Evolutionary conservation across 1,284 basidiomycete species (phyloP), one percentile per base, ranked within the genome.

Genomic region (Sparassis latifolia): DNA sequence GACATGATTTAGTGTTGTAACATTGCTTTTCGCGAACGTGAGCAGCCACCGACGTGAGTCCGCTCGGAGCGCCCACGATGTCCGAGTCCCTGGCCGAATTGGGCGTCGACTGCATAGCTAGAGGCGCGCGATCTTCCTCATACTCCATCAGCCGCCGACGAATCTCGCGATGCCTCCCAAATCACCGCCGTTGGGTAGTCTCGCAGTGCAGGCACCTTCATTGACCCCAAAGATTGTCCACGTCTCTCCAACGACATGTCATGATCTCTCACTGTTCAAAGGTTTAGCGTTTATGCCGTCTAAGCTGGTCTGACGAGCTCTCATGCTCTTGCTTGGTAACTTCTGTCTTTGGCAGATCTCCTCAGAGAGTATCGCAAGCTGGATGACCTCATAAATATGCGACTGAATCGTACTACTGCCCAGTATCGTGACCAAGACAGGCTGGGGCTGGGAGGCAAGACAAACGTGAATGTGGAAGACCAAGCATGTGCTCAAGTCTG

Each of bases 301-400:
- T 12, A 12, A 6, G 35, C 12, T 37, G 6, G 6, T 42, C 7
- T 27, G 40, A 42, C 40, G 9, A 42, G 40, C 40, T 42, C 28
- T 9, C 40, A 28, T 42, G 6, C 35, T 12, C 6, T 20, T 20
- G 29, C 33, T 12, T 31, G 42, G 27, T 44, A 29, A 31, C 12
- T 12, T 29, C 29, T 28, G 4, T 35, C 30, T 10, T 29, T 10
- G 6, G 37, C 63, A 95, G 92, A 92, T 57, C 80, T 93, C 60
- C 77, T 94, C 67, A 82, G 77, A 62, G 89, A 94, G 66, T 93
- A 94, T 66, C 78, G 92, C 58, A 84, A 79, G 59, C 73, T 94
- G 5, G 92, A 95, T 67, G 92, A 95, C 64, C 72, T 79, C 10
- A 86, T 95, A 56, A 84, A 80, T 44, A 91, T 91, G 78, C 77